A percentile compares a stretch with the other conserved stretches of the same genome.
Conservation (phyloP, 2,329 filamentous ascomycete genomes). For the Ophiostoma perfectum region DNA sequence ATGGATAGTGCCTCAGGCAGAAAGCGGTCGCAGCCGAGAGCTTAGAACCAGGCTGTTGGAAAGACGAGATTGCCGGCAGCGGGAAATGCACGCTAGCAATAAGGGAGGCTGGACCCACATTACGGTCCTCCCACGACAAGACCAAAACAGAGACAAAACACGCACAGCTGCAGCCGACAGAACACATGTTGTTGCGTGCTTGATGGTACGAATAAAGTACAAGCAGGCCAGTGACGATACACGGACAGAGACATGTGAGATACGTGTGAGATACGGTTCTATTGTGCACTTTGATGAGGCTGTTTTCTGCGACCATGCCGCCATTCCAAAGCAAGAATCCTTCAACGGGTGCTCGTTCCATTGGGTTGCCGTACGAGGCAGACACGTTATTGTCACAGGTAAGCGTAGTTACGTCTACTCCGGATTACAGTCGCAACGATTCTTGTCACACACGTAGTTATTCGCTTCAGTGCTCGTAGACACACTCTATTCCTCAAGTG, state of each 20-base stretch:
- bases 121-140: neutral
- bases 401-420: no score
- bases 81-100: slow-evolving; percentile 9
- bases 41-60: slow-evolving; percentile 10
- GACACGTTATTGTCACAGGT: no score
- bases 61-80: slow-evolving; percentile 4
- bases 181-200: neutral
- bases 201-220: neutral
- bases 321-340: no score
- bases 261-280: no score
- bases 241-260: no score
- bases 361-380: no score
- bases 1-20: slow-evolving; percentile 17
- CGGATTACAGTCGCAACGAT: no score
- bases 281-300: no score
- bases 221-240: no score
- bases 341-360: no score
- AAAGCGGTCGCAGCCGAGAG: neutral
- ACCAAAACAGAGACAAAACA: slow-evolving; percentile 6
- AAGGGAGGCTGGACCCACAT: neutral
- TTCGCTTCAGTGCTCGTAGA: neutral
- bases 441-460: no score
- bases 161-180: neutral
- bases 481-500: neutral
- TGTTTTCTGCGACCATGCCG: no score